Conservation (phyloP, 139 green algal species). For the Volvox africanus region DNA sequence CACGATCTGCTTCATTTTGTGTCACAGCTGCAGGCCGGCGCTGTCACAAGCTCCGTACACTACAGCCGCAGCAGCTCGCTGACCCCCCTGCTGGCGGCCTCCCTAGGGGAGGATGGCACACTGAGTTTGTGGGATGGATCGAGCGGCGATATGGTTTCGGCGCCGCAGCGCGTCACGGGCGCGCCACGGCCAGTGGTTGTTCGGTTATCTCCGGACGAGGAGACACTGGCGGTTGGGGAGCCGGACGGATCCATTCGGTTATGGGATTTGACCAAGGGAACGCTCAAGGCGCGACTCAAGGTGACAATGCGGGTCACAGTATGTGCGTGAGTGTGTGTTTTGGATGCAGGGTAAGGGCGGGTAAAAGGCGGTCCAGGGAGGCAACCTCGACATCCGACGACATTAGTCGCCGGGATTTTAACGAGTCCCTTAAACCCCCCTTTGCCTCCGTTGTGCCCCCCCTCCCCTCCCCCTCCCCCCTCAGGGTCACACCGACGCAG, state of each 20-base stretch:
- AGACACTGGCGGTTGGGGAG: constrained; percentile 33
- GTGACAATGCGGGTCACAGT: background rate
- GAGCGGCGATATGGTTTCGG: background rate
- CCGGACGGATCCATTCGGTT: constrained; percentile 12
- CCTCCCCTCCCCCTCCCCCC: background rate
- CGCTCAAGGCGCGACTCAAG: constrained; percentile 34
- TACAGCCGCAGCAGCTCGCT: background rate
- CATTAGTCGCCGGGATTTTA: too few relatives aligned
- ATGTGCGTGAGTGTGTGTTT: background rate
- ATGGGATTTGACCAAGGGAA: constrained; percentile 24
- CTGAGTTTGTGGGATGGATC: constrained; percentile 21
- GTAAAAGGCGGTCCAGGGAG: too few relatives aligned
- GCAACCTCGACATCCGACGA: too few relatives aligned
- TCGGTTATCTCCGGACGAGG: background rate
- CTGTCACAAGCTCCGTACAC: constrained; percentile 22
- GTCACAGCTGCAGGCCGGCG: background rate
- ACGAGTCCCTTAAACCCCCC: background rate
- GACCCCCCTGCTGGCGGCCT: background rate
- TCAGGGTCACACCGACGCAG: constrained; percentile 15
- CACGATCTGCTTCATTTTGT: too few relatives aligned
- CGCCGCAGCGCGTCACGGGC: background rate
- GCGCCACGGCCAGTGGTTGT: background rate
- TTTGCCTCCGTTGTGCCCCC: too few relatives aligned
- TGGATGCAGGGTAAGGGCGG: too few relatives aligned
- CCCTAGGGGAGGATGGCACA: constrained; percentile 15